Evolutionary conservation across 306 rosid genomes (phyloP).

Genomic region (Vicia villosa): DNA sequence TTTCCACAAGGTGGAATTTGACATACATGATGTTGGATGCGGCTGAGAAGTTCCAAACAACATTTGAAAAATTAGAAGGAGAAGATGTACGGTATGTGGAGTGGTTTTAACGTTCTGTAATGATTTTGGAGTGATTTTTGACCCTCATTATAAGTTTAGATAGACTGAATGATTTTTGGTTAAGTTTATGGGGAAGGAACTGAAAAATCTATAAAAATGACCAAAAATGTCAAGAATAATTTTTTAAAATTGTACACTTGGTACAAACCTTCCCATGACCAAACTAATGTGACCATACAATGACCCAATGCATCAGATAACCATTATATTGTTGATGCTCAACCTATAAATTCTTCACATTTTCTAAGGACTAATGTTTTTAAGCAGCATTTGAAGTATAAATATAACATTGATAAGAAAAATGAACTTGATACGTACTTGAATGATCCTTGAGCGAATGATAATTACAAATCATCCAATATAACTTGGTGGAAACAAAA

Average conservation of each 20-base stretch:
- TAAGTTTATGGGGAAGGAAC: not conserved
- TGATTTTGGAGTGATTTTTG: not conserved
- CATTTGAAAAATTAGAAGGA: no score
- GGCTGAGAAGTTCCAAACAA: no score
- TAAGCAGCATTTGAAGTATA: not conserved
- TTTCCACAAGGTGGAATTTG: not conserved
- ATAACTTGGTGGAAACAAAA: no score
- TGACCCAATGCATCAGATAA: no score
- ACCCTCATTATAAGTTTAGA: not conserved
- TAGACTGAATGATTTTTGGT: not conserved
- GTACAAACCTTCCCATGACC: not conserved
- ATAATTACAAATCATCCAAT: no score
- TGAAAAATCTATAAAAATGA: not conserved
- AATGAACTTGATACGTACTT: no score
- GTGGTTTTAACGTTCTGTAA: not conserved
- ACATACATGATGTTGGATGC: no score
- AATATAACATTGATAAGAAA: not conserved
- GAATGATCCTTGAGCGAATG: not conserved
- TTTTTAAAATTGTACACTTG: not conserved
- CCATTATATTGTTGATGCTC: no score
- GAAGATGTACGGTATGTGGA: no score
- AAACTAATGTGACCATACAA: not conserved
- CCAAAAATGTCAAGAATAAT: not conserved
- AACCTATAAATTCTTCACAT: not conserved
- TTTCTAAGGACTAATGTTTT: not conserved